Base-by-base conservation (phyloP, 2,329 filamentous ascomycete genomes). In the Verticillium alfalfae region DNA sequence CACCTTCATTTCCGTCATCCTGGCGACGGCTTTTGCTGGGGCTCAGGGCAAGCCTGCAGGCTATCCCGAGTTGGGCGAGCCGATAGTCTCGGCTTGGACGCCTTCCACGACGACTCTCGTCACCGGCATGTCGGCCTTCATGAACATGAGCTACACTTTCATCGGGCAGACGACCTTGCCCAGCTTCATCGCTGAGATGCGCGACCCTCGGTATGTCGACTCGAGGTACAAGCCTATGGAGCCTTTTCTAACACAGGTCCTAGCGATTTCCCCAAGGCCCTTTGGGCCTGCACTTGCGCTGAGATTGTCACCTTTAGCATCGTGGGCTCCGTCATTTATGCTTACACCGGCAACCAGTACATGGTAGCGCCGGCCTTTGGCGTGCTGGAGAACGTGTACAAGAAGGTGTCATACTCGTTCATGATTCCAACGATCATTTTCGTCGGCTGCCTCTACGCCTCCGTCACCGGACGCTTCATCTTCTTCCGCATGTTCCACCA, bases 361-460 rank as follows among this genome's bases (percentile, higher is more conserved):
- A 92, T 93, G 77, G 93, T 89, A 0, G 81, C 91, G 0, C 93
- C 93, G 0, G 93, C 93, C 0, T 97, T 97, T 68, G 93, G 92
- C 10, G 93, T 91, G 0, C 80, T 97, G 31, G 83, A 89, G 52
- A 86, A 91, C 56, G 80, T 89, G 2, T 95, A 89, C 78, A 93
- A 95, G 78, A 97, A 97, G 79, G 83, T 95, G 2, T 85, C 91
- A 0, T 97, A 96, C 76, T 93, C 90, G 15, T 96, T 97, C 79
- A 97, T 97, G 93, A 90, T 97, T 36, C 93, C 93, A 0, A 97
- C 93, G 0, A 83, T 97, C 66, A 92, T 97, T 71, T 97, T 97
- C 79, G 77, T 97, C 5, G 93, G 93, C 9, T 92, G 95, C 1
- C 76, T 97, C 18, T 97, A 97, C 72, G 93, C 93, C 15, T 95